phyloP scores from a whole-genome alignment of 208 protist species.

The Leishmania guyanensis region DNA sequence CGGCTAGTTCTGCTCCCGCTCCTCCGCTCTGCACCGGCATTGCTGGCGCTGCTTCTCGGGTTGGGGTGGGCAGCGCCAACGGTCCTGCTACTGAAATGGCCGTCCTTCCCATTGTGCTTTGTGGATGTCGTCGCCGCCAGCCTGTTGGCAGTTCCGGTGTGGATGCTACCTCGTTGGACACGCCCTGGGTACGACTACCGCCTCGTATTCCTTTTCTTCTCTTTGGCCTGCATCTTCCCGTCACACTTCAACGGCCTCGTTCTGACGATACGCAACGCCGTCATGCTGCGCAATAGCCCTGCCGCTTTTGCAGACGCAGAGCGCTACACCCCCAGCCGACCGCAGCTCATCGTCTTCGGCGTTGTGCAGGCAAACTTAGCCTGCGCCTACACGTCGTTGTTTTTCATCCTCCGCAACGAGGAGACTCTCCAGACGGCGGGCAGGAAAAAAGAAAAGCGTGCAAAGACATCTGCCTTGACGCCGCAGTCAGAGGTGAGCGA shows the following conservation, averaged over 20 bases:
- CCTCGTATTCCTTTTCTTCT: constrained; percentile 22
- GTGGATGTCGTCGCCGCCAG: constrained; percentile 36
- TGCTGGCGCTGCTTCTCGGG: constrained; percentile 19
- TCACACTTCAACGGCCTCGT: constrained; percentile 72
- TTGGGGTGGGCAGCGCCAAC: constrained; percentile 52
- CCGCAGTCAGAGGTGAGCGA: not conserved
- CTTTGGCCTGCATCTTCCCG: constrained; percentile 31
- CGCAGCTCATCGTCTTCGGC: constrained; percentile 42
- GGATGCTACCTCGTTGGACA: constrained; percentile 45
- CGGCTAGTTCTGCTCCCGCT: constrained; percentile 31
- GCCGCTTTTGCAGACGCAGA: constrained; percentile 47
- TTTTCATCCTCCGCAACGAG: constrained; percentile 35
- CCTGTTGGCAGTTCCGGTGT: constrained; percentile 32
- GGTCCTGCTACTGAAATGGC: constrained; percentile 34
- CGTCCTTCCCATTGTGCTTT: constrained; percentile 50
- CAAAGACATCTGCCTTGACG: constrained; percentile 8
- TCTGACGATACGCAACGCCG: constrained; percentile 59
- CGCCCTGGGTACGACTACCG: constrained; percentile 38
- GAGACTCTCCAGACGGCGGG: constrained; percentile 16
- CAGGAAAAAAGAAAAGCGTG: constrained; percentile 8
- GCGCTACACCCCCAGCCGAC: constrained; percentile 36
- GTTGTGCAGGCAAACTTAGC: constrained; percentile 41
- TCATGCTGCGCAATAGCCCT: constrained; percentile 39
- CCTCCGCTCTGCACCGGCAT: constrained; percentile 9
- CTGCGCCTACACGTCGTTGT: constrained; percentile 42